Base-by-base conservation (phyloP, 768 basidiomycete genomes). In the Naganishia kalamii region DNA sequence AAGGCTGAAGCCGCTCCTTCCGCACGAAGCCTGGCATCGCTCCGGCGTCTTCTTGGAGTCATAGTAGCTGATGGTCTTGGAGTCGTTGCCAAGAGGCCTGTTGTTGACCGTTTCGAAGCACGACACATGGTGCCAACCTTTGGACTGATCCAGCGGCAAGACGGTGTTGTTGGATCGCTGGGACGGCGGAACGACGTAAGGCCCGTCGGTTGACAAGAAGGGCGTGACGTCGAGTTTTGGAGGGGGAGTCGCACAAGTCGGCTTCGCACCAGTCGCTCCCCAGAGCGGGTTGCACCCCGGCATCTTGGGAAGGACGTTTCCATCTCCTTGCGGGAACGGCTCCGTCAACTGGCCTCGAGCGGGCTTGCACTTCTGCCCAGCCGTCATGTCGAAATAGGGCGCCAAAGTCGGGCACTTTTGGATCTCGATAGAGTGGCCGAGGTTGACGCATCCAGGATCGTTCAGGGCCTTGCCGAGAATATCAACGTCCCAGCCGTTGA, bases 391-490 rank as follows among this genome's bases (percentile, higher is more conserved):
- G 15, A 68, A 49, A 57, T 63, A 71, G 13, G 71, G 60, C 37
- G 59, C 49, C 33, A 76, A 67, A 46, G 43, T 41, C 12, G 30
- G 35, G 30, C 63, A 65, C 4, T 40, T 50, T 13, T 51, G 21
- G 33, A 65, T 65, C 25, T 33, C 51, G 27, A 50, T 65, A 40
- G 32, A 21, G 40, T 13, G 19, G 17, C 44, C 60, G 25, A 68
- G 13, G 12, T 57, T 44, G 12, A 68, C 48, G 67, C 71, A 72
- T 32, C 52, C 63, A 25, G 68, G 50, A 51, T 62, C 60, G 71
- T 85, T 82, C 17, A 87, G 80, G 21, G 84, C 85, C 3, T 79
- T 80, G 63, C 83, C 81, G 2, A 87, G 80, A 35, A 85, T 80
- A 54, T 82, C 82, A 0, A 72, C 68, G 50, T 85, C 83, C 86